Conservation (phyloP, 164 flowering plant species). For the Santalum album region DNA sequence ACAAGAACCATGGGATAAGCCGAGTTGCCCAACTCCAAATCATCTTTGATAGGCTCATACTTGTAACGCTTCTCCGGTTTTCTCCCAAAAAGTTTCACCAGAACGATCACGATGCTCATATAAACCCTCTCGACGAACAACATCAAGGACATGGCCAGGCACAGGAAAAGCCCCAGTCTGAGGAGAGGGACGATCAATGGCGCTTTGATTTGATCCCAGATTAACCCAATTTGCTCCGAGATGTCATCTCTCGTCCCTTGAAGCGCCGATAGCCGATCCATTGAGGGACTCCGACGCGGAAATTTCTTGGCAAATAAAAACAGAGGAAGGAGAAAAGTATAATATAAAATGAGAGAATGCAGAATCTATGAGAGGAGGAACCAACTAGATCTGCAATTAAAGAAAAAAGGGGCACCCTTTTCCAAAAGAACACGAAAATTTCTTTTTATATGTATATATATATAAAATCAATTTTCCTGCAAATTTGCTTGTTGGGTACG, state of each 20-base stretch:
- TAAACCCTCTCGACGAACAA: conserved; percentile 54
- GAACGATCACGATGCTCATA: conserved; percentile 41
- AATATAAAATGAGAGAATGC: background rate
- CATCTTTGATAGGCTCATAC: conserved; percentile 53
- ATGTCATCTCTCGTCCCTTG: conserved; percentile 28
- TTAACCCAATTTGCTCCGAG: conserved; percentile 23
- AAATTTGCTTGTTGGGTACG: conserved; percentile 28
- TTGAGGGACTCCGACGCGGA: conserved; percentile 9
- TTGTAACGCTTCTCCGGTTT: conserved; percentile 60
- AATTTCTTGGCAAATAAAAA: background rate
- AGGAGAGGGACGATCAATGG: conserved; percentile 49
- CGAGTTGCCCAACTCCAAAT: conserved; percentile 44
- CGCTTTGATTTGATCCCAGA: conserved; percentile 47
- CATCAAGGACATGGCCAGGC: conserved; percentile 51
- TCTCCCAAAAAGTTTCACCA: conserved; percentile 38
- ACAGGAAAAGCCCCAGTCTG: conserved; percentile 25
- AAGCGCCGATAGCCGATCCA: conserved; percentile 41
- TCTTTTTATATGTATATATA: too few species aligned
- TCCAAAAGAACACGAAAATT: conserved; percentile 20
- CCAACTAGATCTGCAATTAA: conserved; percentile 22
- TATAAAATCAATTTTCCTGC: too few species aligned
- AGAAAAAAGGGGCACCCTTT: conserved; percentile 11
- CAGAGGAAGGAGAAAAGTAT: conserved; percentile 6
- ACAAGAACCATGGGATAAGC: conserved; percentile 68
- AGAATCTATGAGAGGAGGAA: background rate